A percentile compares a stretch with the other conserved stretches of the same genome.
phyloP scores from a whole-genome alignment of 148 eudicot genomes.

The Mesembryanthemum crystallinum region DNA sequence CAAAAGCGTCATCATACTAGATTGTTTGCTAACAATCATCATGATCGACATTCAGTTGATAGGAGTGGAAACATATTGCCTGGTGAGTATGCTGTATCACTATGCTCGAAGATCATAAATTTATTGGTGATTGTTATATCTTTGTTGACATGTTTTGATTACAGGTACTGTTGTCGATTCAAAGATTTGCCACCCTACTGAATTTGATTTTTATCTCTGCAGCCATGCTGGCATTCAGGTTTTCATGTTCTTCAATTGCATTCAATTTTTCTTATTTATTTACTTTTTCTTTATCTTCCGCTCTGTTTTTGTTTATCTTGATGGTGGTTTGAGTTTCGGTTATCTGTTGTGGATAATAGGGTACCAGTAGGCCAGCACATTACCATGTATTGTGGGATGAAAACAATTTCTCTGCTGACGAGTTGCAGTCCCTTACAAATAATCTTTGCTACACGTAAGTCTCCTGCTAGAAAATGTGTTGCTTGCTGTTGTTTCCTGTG shows the following conservation, averaged over 20 bases:
- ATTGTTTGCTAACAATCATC: slow-evolving; percentile 69
- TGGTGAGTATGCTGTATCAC: slow-evolving; percentile 35
- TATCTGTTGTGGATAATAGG: slow-evolving; percentile 34
- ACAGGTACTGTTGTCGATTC: slow-evolving; percentile 94
- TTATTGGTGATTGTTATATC: background rate
- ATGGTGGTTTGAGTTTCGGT: background rate
- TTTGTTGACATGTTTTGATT: background rate
- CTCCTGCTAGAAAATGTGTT: background rate
- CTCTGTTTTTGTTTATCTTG: background rate
- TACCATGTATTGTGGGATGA: slow-evolving; percentile 84
- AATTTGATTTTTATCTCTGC: slow-evolving; percentile 91
- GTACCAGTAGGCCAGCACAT: slow-evolving; percentile 81
- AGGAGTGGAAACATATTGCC: slow-evolving; percentile 76
- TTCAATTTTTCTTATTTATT: too few species aligned
- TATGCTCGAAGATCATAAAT: background rate
- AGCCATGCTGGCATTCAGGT: slow-evolving; percentile 98
- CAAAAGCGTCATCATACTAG: slow-evolving; percentile 93
- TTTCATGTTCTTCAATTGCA: background rate
- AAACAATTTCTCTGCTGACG: slow-evolving; percentile 68
- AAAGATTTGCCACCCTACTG: slow-evolving; percentile 92
- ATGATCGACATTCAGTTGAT: slow-evolving; percentile 51
- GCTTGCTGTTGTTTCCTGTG: background rate
- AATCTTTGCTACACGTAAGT: slow-evolving; percentile 73
- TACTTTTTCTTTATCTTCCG: too few species aligned
- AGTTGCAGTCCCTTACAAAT: slow-evolving; percentile 65